Percentiles rank a stretch among this genome's conserved stretches.
Evolutionary conservation across 148 eudicot species (phyloP).

Genomic region (Chenopodium quinoa): DNA sequence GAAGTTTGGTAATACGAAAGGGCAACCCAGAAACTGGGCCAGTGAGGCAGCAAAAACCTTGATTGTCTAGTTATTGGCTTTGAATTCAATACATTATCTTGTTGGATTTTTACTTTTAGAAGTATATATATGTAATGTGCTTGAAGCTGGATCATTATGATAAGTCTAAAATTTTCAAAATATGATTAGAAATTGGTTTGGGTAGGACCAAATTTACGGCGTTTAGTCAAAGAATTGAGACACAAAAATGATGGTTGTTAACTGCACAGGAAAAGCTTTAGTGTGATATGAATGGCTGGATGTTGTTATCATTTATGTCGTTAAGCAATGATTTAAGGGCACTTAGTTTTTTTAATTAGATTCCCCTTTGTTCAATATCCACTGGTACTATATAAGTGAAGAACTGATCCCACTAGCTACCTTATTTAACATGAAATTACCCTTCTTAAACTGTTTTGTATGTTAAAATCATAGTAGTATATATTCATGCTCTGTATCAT

Average conservation of each 20-base stretch:
- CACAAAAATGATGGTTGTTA: conserved; percentile 17
- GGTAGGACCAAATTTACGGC: conserved; percentile 24
- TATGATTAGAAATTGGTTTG: conserved; percentile 17
- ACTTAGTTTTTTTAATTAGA: conserved; percentile 1
- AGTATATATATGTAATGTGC: conserved; percentile 1
- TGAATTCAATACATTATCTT: conserved; percentile 5
- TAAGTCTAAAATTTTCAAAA: not conserved
- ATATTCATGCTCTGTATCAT: no score
- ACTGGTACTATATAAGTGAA: not conserved
- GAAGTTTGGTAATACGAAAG: not conserved
- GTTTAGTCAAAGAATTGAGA: conserved; percentile 19
- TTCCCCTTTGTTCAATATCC: conserved; percentile 4
- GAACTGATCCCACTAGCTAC: not conserved
- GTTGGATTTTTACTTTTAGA: not conserved
- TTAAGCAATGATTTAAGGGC: conserved; percentile 26
- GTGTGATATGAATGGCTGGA: conserved; percentile 16
- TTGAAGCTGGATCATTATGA: conserved; percentile 7
- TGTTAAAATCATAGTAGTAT: not conserved
- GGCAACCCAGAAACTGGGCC: not conserved
- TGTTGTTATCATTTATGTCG: conserved; percentile 16
- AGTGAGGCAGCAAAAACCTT: not conserved
- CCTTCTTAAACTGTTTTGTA: not conserved
- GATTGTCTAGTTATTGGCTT: conserved; percentile 12
- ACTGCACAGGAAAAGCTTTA: conserved; percentile 11
- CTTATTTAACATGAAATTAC: not conserved